Evolutionary conservation across 345 rosid species (phyloP), one percentile per base, ranked within the genome.

Genomic region (Arabis hirsuta): DNA sequence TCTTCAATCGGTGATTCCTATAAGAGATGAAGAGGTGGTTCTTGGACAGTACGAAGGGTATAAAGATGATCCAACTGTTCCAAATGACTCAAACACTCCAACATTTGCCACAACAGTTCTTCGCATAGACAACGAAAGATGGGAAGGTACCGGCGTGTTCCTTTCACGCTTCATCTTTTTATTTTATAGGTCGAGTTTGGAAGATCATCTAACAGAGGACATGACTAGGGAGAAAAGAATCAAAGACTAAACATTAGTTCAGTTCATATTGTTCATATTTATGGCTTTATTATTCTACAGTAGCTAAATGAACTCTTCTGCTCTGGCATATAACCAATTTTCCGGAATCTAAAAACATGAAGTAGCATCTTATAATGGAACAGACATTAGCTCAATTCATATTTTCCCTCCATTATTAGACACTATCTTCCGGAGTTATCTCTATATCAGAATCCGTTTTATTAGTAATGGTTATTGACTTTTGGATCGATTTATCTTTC

Each of bases 31-130:
- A 39, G 99, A 95, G 69, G 94, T 90, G 68, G 94, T 95, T 76
- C 96, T 95, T 48, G 99, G 99, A 80, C 98, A 95, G 50, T 92
- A 95, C 65, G 83, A 90, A 61, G 97, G 98, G 53, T 95, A 95
- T 67, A 88, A 74, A 64, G 94, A 95, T 55, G 99, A 95, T 71
- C 89, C 98, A 55, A 95, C 99, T 60, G 98, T 92, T 77, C 99
- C 99, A 19, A 85, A 90, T 67, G 76, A 78, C 77, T 94, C 98
- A 20, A 91, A 91, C 81, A 94, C 97, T 60, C 97, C 98, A 65
- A 94, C 97, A 0, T 95, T 95, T 82, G 98, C 99, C 47, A 86
- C 94, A 63, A 76, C 83, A 43, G 76, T 95, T 72, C 89, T 95
- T 47, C 91, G 83, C 45, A 90, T 95, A 55, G 88, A 95, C 76